A percentile compares a stretch with the other conserved stretches of the same genome.
phyloP scores from a whole-genome alignment of 202 grass and related monocot species.

The Panicum virgatum region DNA sequence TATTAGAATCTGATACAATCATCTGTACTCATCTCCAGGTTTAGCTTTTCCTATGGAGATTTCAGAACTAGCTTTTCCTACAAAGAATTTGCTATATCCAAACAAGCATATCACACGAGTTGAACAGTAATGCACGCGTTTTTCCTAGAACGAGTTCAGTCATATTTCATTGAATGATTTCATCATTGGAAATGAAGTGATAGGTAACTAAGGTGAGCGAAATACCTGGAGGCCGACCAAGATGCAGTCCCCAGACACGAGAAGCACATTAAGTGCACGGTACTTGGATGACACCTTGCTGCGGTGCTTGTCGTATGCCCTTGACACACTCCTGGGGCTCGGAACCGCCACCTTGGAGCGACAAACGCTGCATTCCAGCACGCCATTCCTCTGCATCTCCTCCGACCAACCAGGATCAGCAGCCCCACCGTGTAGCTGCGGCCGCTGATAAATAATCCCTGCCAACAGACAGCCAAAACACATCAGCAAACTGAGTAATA shows the following conservation, averaged over 20 bases:
- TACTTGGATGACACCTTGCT: constrained; percentile 86
- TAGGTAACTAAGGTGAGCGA: constrained; percentile 19
- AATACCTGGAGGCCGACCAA: constrained; percentile 90
- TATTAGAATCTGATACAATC: constrained; percentile 10
- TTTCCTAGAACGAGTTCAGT: neutral
- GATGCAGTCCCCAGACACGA: constrained; percentile 87
- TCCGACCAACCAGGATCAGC: constrained; percentile 20
- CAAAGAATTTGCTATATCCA: neutral
- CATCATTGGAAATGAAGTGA: constrained; percentile 4
- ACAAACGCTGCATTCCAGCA: constrained; percentile 79
- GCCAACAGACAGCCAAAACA: constrained; percentile 37
- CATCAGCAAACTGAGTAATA: neutral
- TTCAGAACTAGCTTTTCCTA: neutral
- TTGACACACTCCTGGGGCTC: constrained; percentile 77
- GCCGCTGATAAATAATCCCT: constrained; percentile 32
- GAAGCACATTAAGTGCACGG: constrained; percentile 66
- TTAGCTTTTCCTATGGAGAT: neutral
- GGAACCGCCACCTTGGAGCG: constrained; percentile 69
- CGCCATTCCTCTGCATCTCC: constrained; percentile 85
- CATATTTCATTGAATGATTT: neutral
- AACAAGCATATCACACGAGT: neutral
- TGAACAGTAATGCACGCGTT: neutral
- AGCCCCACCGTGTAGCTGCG: constrained; percentile 8
- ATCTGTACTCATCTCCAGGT: neutral
- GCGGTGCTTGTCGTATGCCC: constrained; percentile 85